phyloP scores from a whole-genome alignment of 106 monocot species.

The Ottelia alismoides region DNA sequence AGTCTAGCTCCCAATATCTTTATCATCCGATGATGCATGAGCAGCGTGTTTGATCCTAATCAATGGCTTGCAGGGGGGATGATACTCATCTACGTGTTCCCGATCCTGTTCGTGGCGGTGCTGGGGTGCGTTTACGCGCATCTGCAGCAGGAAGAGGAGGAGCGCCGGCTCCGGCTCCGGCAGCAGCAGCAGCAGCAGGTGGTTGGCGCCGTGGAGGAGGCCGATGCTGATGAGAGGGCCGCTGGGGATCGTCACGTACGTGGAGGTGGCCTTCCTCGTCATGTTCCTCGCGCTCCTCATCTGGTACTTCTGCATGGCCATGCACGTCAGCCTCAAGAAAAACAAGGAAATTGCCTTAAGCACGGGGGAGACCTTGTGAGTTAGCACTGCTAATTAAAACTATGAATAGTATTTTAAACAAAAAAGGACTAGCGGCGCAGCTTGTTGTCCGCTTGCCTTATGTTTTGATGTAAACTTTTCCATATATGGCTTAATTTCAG shows the following conservation, averaged over 20 bases:
- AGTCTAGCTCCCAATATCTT: no score
- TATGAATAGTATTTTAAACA: no score
- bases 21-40: no score
- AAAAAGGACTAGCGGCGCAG: no score
- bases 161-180: not conserved
- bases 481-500: conserved; percentile 9
- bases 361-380: not conserved
- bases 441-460: no score
- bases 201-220: conserved; percentile 21
- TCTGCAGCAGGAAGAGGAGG: conserved; percentile 6
- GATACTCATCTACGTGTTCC: conserved; percentile 37
- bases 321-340: conserved; percentile 22
- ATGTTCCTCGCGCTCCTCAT: conserved; percentile 54
- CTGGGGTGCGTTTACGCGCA: conserved; percentile 60
- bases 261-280: conserved; percentile 37
- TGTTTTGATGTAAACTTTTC: no score
- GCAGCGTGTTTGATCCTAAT: no score
- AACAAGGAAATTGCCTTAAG: not conserved
- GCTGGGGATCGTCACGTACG: conserved; percentile 39
- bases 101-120: conserved; percentile 52
- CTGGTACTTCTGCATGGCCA: conserved; percentile 33
- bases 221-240: conserved; percentile 54
- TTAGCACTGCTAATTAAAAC: conserved; percentile 1
- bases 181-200: not conserved
- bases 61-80: conserved; percentile 51